Evolutionary conservation across 108 stramenopile genomes (phyloP), one percentile per base, ranked within the genome.

Genomic region (Cyclotella baltica): DNA sequence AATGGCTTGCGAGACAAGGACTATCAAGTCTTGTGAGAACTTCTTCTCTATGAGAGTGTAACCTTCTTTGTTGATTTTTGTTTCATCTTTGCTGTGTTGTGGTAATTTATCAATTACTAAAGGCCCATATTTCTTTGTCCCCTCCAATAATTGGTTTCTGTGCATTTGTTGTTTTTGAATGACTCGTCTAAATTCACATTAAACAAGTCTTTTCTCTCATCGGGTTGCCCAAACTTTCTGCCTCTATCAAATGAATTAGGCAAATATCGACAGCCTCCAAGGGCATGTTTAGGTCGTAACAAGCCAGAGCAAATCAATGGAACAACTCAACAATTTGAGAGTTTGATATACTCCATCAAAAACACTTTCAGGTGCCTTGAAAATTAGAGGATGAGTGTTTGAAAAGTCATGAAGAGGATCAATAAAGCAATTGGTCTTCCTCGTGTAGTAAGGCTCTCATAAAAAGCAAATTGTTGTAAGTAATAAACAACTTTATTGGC

Each of bases 251-350:
- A 4, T 33, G 22, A 25, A 23, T 27, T 22, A 68, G 6, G 8
- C 46, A 20, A 15, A 1, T 23, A 23, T 28, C 29, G 2, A 68
- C 3, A 19, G 20, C 48, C 33, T 68, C 67, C 29, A 48, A 2
- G 13, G 67, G 48, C 27, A 48, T 33, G 8, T 68, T 38, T 3
- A 9, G 25, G 46, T 48, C 46, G 25, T 31, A 47, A 20, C 46
- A 51, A 5, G 4, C 10, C 18, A 46, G 25, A 1, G 23, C 51
- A 52, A 68, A 52, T 3, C 29, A 19, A 52, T 68, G 67, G 19
- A 52, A 20, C 67, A 52, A 46, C 46, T 68, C 67, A 18, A 51
- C 67, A 11, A 68, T 68, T 6, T 47, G 25, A 20, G 67, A 68
- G 30, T 50, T 52, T 11, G 67, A 68, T 19, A 47, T 5, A 48